Evolutionary conservation across 768 basidiomycete species (phyloP).

Genomic region (Suillus weaverae): DNA sequence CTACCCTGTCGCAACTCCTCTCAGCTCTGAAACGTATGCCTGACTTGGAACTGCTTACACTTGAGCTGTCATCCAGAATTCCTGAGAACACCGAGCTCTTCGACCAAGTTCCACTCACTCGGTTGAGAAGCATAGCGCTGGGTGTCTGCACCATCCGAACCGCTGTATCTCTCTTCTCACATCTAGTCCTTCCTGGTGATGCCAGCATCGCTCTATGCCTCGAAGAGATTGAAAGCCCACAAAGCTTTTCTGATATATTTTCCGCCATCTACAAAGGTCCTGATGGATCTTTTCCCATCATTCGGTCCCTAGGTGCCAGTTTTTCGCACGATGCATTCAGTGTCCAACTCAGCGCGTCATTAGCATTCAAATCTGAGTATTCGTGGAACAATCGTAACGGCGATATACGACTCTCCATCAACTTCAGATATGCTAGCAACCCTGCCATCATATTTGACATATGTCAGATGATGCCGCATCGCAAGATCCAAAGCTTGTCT

Average conservation of each 20-base stretch:
- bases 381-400: neutral
- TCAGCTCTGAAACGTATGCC: slow-evolving; percentile 37
- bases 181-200: neutral
- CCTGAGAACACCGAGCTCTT: neutral
- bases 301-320: neutral
- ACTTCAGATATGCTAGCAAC: neutral
- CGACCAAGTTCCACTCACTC: neutral
- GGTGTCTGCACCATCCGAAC: neutral
- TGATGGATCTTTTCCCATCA: neutral
- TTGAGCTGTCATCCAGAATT: slow-evolving; percentile 24
- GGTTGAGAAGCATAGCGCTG: neutral
- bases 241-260: neutral
- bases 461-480: neutral
- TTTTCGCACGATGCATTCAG: neutral
- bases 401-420: neutral
- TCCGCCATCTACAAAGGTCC: neutral
- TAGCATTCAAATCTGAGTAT: neutral
- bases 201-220: neutral
- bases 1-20: slow-evolving; percentile 32
- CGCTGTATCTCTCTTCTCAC: neutral
- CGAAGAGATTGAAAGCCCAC: neutral
- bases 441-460: neutral
- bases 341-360: neutral
- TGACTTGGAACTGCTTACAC: slow-evolving; percentile 30
- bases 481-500: neutral